A percentile compares a stretch with the other conserved stretches of the same genome.
Evolutionary conservation across 2,329 filamentous ascomycete species (phyloP).

Genomic region (Epichloe sibirici): DNA sequence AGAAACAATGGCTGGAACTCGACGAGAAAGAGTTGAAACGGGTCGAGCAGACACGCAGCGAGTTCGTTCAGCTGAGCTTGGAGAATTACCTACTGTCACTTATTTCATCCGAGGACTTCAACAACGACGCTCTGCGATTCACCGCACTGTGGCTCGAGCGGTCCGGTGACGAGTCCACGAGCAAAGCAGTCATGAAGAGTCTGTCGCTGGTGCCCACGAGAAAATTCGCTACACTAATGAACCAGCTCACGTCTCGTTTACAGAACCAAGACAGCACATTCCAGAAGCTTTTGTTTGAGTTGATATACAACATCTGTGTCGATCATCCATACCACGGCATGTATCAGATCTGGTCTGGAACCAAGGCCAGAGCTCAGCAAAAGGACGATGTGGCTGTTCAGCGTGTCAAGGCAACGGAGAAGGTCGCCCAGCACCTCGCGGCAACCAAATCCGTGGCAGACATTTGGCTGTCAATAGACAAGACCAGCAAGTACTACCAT

Average conservation of each 20-base stretch:
- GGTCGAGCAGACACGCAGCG: conserved; percentile 61
- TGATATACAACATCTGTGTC: conserved; percentile 74
- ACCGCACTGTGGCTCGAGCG: conserved; percentile 90
- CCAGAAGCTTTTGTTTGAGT: conserved; percentile 57
- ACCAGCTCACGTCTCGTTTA: conserved; percentile 88
- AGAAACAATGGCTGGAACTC: conserved; percentile 81
- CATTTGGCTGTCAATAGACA: conserved; percentile 62
- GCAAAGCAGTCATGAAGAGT: conserved; percentile 59
- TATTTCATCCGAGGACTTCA: conserved; percentile 72
- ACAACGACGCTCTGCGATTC: conserved; percentile 83
- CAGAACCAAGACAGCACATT: conserved; percentile 61
- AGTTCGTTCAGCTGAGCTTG: conserved; percentile 77
- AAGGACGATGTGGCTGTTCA: conserved; percentile 65
- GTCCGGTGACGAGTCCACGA: conserved; percentile 62
- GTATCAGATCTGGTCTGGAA: conserved; percentile 88
- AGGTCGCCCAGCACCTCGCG: conserved; percentile 50
- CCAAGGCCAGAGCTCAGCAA: conserved; percentile 53
- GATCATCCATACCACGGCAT: conserved; percentile 96
- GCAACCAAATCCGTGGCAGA: conserved; percentile 35
- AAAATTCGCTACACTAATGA: conserved; percentile 89
- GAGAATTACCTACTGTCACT: conserved; percentile 88
- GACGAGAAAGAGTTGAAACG: conserved; percentile 79
- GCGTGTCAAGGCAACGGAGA: conserved; percentile 60
- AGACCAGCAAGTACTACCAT: conserved; percentile 57
- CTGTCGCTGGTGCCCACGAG: conserved; percentile 68